Evolutionary conservation across 2,329 filamentous ascomycete genomes (phyloP).

Genomic region (Phialophora expanda): DNA sequence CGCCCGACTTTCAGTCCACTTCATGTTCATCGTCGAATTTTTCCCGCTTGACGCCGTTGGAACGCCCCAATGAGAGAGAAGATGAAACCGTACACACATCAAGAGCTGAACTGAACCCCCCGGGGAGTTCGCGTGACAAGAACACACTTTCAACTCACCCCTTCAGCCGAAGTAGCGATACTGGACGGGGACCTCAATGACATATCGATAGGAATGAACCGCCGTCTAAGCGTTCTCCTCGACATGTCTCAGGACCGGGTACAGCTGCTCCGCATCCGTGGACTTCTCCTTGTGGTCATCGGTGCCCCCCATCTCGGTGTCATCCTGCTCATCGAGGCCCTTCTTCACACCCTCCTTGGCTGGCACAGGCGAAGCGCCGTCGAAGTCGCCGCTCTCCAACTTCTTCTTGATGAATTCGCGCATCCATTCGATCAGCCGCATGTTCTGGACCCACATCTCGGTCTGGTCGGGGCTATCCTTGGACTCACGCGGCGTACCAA

Average conservation of each 20-base stretch:
- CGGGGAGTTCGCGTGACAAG: neutral
- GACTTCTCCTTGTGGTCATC: constrained; percentile 38
- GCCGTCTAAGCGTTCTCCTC: constrained; percentile 30
- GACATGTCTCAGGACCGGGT: constrained; percentile 39
- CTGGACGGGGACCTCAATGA: neutral
- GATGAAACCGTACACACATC: neutral
- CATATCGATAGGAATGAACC: neutral
- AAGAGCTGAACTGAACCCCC: neutral
- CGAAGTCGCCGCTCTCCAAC: constrained; percentile 60
- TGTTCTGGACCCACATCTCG: constrained; percentile 65
- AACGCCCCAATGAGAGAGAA: neutral
- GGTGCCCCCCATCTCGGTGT: constrained; percentile 53
- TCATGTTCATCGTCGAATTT: constrained; percentile 4
- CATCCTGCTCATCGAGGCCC: constrained; percentile 44
- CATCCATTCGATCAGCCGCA: constrained; percentile 66
- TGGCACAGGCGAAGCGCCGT: constrained; percentile 25
- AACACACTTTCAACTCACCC: neutral
- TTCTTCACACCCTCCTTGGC: constrained; percentile 29
- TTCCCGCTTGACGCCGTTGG: neutral
- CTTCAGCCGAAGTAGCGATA: neutral
- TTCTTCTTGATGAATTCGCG: constrained; percentile 62
- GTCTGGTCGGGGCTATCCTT: constrained; percentile 43
- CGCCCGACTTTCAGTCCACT: neutral
- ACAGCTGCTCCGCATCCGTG: constrained; percentile 38
- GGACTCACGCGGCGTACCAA: constrained; percentile 38